These are phyloP conservation scores for Stenocarpella maydis DNA, from an alignment of 2,329 filamentous ascomycete genomes.

Conservation along the genomic window DNA sequence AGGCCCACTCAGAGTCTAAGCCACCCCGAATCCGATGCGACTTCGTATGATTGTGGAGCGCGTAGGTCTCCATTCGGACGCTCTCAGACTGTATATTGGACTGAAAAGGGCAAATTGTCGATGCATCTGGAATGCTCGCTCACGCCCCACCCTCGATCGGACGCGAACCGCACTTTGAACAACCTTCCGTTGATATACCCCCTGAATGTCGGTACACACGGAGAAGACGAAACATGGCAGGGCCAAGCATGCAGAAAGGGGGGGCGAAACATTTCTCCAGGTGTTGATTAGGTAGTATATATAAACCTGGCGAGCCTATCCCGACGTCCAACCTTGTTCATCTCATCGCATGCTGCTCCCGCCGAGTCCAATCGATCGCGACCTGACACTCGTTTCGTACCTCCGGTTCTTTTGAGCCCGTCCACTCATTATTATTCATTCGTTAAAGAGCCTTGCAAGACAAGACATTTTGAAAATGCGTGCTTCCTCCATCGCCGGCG, in stretches of 20 bases:
- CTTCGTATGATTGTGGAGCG: slow-evolving; percentile 14
- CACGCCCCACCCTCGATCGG: background rate
- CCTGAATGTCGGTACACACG: background rate
- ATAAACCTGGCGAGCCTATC: background rate
- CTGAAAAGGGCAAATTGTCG: background rate
- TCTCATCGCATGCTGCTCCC: background rate
- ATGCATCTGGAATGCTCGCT: background rate
- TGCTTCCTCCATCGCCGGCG: slow-evolving; percentile 1
- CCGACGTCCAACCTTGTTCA: background rate
- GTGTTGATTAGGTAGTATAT: background rate
- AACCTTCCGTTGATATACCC: background rate
- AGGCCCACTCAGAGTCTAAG: slow-evolving; percentile 7
- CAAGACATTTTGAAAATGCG: background rate
- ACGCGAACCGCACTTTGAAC: slow-evolving; percentile 9
- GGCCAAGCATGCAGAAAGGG: background rate
- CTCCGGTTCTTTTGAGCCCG: background rate
- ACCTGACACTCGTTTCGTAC: background rate
- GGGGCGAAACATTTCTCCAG: background rate
- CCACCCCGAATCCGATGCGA: slow-evolving; percentile 2
- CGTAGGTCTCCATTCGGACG: background rate
- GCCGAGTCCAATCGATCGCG: background rate
- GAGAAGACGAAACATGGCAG: slow-evolving; percentile 8
- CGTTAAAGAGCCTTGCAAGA: background rate
- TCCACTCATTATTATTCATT: background rate
- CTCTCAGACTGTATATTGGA: background rate